Conservation (phyloP, 805 yeast genomes). For the Candida stauntonica region DNA sequence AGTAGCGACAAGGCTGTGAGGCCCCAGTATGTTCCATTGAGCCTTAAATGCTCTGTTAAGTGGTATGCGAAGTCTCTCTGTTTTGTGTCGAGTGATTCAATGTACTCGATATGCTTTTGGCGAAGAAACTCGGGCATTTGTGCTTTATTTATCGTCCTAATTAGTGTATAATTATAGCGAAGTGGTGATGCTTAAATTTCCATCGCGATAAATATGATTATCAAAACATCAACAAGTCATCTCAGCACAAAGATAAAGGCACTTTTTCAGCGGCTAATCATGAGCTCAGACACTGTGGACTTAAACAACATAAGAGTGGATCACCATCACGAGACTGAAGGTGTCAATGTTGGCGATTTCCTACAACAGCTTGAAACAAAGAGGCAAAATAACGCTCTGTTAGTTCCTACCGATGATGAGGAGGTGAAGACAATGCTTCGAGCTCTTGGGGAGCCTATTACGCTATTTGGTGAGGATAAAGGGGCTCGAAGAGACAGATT, state of each 20-base stretch:
- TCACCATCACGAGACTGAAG: slow-evolving; percentile 19
- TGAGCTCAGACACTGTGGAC: slow-evolving; percentile 8
- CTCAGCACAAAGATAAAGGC: background rate
- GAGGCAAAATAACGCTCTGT: slow-evolving; percentile 22
- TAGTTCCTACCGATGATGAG: slow-evolving; percentile 62
- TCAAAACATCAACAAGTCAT: no score
- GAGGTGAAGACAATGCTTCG: slow-evolving; percentile 52
- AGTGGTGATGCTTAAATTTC: slow-evolving; percentile 1
- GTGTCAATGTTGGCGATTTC: slow-evolving; percentile 27
- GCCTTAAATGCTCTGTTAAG: slow-evolving; percentile 82
- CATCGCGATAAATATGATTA: no score
- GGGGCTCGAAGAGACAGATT: slow-evolving; percentile 60
- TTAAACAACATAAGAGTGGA: slow-evolving; percentile 27
- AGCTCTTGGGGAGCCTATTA: slow-evolving; percentile 51
- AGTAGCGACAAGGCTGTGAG: slow-evolving; percentile 66
- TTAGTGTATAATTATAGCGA: background rate
- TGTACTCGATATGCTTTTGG: slow-evolving; percentile 57
- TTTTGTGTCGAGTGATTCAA: slow-evolving; percentile 48
- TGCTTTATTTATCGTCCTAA: background rate
- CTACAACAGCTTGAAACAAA: slow-evolving; percentile 27
- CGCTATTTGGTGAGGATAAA: slow-evolving; percentile 53
- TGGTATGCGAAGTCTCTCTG: slow-evolving; percentile 71
- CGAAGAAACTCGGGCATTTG: slow-evolving; percentile 17
- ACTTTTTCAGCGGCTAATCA: background rate
- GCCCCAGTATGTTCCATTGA: slow-evolving; percentile 97